Evolutionary conservation across 2,329 filamentous ascomycete species (phyloP).

Genomic region (Diaporthe aspalathi): DNA sequence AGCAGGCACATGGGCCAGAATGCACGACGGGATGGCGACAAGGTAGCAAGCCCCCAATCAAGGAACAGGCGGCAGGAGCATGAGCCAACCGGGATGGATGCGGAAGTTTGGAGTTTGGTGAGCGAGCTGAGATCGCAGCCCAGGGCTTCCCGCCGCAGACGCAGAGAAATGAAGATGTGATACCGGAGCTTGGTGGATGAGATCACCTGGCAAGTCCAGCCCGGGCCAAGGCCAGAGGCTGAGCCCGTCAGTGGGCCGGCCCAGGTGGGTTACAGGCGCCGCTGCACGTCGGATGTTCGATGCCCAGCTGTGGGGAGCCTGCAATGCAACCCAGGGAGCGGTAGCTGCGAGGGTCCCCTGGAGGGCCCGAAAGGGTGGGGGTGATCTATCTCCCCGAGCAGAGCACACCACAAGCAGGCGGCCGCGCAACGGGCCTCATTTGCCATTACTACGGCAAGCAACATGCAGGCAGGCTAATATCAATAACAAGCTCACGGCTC

Average conservation of each 20-base stretch:
- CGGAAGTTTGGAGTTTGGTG: conserved; percentile 19
- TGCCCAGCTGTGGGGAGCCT: conserved; percentile 24
- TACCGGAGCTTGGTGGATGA: conserved; percentile 27
- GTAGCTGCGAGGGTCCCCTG: conserved; percentile 2
- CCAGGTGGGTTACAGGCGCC: conserved; percentile 15
- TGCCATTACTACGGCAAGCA: no score
- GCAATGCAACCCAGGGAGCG: not conserved
- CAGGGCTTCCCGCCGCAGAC: conserved; percentile 34
- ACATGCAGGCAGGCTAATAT: not conserved
- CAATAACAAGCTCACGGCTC: conserved; percentile 10
- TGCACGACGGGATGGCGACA: conserved; percentile 24
- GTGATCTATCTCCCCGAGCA: conserved; percentile 19
- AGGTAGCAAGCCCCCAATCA: conserved; percentile 18
- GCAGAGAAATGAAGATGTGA: conserved; percentile 31
- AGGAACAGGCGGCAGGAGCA: conserved; percentile 22
- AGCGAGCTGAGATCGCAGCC: conserved; percentile 39
- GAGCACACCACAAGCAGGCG: no score
- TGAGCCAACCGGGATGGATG: conserved; percentile 27
- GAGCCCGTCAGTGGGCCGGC: conserved; percentile 28
- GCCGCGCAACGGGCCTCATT: not conserved
- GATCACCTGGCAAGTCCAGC: conserved; percentile 21
- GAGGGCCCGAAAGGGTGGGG: not conserved
- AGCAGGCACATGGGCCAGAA: conserved; percentile 29
- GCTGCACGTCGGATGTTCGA: conserved; percentile 21
- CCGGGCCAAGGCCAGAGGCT: conserved; percentile 23